Evolutionary conservation across 805 yeast species (phyloP).

Genomic region (Vanderwaltozyma tropicalis): DNA sequence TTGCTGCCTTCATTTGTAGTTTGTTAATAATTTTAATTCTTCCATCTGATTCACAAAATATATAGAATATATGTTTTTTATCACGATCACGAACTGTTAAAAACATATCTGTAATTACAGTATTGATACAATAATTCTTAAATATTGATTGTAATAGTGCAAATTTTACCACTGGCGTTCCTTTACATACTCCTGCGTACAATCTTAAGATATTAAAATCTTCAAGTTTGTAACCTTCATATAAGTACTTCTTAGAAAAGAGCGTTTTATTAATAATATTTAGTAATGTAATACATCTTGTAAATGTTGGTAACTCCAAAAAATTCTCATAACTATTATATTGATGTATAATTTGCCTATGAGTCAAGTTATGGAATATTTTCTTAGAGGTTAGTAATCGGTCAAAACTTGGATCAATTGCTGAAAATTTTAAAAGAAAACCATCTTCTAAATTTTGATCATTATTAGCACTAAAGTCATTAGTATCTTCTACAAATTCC

Average conservation of each 20-base stretch:
- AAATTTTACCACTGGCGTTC: conserved; percentile 13
- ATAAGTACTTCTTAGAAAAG: too few relatives aligned
- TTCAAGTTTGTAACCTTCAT: too few relatives aligned
- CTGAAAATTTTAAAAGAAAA: too few relatives aligned
- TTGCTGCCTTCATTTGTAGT: too few relatives aligned
- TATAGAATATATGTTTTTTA: neutral
- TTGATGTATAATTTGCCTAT: conserved; percentile 6
- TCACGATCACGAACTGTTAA: conserved; percentile 12
- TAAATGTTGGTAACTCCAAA: conserved; percentile 1
- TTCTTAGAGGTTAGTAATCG: conserved; percentile 1
- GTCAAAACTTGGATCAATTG: conserved; percentile 3
- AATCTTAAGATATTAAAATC: conserved; percentile 18
- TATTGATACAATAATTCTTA: conserved; percentile 7
- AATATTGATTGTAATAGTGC: conserved; percentile 18
- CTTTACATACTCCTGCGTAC: conserved; percentile 19
- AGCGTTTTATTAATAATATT: too few relatives aligned
- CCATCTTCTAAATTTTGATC: too few relatives aligned
- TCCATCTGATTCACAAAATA: too few relatives aligned
- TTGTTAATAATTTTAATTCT: too few relatives aligned
- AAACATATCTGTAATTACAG: conserved; percentile 10
- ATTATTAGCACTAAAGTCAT: too few relatives aligned
- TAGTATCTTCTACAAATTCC: too few relatives aligned
- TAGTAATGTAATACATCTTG: conserved; percentile 1
- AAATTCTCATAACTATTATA: conserved; percentile 1
- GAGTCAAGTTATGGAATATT: conserved; percentile 8